Base-by-base conservation (phyloP, 2,329 filamentous ascomycete genomes). In the Fusarium sp. region DNA sequence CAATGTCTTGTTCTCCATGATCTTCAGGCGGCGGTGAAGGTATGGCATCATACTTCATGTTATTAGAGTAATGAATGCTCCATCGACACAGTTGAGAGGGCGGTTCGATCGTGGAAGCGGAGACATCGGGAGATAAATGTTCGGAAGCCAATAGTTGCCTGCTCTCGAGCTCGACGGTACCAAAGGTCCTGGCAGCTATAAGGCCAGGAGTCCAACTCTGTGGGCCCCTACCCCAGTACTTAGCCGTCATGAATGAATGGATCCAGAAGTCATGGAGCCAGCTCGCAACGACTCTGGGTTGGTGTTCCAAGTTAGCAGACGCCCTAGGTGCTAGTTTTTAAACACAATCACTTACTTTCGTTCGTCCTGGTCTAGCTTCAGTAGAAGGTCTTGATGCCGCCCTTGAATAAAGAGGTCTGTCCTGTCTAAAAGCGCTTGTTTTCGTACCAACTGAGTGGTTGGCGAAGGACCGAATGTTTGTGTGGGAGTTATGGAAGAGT, bases 201-300 rank as follows among this genome's bases (percentile, higher is more conserved):
- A 40, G 43, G 6, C 39, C 36, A 16, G 40, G 36, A 3, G 57
- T 52, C 51, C 62, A 61, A 9, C 3, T 43, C 2, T 15, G 11
- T 9, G 56, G 57, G 4, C 57, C 57, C 40, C 31, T 61, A 1
- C 57, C 52, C 62, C 62, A 62, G 13, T 56, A 61, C 41, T 65
- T 65, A 4, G 58, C 52, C 2, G 52, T 62, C 39, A 56, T 50
- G 34, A 53, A 65, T 11, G 51, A 51, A 28, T 62, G 52, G 11
- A 65, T 61, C 36, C 16, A 65, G n/a, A 57, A 57, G 11, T 57
- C 54, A 46, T 57, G 13, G 12, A 57, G 12, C 54, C 43, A 57
- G 11, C 28, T 30, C 1, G 5, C 16, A 1, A 57, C 2, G 5
- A 40, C 18, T 40, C 54, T 57, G 6, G 16, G 8, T 51, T 51